Percentiles rank a stretch among this genome's conserved stretches.
Conservation (phyloP, 805 yeast species). For the Starmerella cellae region DNA sequence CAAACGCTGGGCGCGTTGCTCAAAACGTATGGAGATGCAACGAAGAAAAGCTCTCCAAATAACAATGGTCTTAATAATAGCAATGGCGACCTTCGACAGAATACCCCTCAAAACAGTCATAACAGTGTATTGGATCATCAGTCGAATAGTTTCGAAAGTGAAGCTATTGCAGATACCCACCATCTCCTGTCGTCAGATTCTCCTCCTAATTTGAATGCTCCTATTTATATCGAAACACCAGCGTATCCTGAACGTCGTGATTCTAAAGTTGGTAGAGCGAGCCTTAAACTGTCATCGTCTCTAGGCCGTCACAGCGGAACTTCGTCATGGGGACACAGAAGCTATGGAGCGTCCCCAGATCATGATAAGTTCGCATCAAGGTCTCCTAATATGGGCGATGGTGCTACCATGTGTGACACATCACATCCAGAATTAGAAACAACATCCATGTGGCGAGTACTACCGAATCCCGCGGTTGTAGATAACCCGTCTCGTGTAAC, state of each 20-base stretch:
- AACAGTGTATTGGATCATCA: no score
- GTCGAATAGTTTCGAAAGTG: no score
- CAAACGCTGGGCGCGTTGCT: neutral
- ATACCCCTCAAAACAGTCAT: no score
- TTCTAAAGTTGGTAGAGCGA: neutral
- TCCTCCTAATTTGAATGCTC: neutral
- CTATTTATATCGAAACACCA: slow-evolving; percentile 1
- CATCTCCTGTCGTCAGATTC: no score
- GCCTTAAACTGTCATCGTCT: neutral
- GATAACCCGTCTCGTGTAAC: slow-evolving; percentile 41
- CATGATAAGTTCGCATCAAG: neutral
- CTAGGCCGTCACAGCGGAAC: neutral
- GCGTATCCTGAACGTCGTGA: neutral
- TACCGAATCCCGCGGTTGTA: slow-evolving; percentile 55
- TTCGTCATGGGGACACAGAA: neutral
- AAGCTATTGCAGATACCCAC: no score
- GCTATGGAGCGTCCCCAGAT: neutral
- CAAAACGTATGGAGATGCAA: no score
- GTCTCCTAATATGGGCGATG: neutral
- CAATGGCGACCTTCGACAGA: no score
- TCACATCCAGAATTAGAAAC: slow-evolving; percentile 9
- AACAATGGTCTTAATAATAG: no score
- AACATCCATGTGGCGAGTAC: slow-evolving; percentile 42
- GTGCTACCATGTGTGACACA: slow-evolving; percentile 1
- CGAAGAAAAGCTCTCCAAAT: no score